phyloP scores from a whole-genome alignment of 2,329 filamentous ascomycete genomes.

The Fragosphaeria purpurea region DNA sequence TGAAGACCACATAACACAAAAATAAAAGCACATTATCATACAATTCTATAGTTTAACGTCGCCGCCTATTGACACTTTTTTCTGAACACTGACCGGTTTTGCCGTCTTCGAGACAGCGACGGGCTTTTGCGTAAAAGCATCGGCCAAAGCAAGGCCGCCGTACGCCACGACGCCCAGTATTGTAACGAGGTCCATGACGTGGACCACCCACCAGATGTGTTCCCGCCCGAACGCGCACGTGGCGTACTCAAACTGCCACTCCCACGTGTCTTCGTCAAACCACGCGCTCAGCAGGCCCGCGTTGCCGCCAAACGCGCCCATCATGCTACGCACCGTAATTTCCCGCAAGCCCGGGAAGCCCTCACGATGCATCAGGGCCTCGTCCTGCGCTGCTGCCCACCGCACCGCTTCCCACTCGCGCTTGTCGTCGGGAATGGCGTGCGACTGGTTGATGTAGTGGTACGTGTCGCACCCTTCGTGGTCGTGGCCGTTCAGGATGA shows the following conservation, averaged over 20 bases:
- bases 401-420: conserved; percentile 39
- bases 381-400: conserved; percentile 37
- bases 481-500: conserved; percentile 89
- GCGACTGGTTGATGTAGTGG: conserved; percentile 64
- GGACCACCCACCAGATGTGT: conserved; percentile 89
- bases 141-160: conserved; percentile 16
- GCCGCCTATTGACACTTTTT: too few species aligned
- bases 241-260: conserved; percentile 75
- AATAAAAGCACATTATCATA: too few species aligned
- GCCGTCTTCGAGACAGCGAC: too few species aligned
- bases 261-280: conserved; percentile 64
- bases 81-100: too few species aligned
- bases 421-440: conserved; percentile 27
- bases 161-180: conserved; percentile 19
- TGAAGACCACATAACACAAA: too few species aligned
- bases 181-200: conserved; percentile 56
- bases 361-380: conserved; percentile 29
- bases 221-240: conserved; percentile 74
- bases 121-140: conserved; percentile 3
- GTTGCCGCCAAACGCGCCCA: conserved; percentile 92
- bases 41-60: too few species aligned
- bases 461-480: conserved; percentile 88
- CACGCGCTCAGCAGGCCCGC: conserved; percentile 79
- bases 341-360: conserved; percentile 63
- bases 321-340: conserved; percentile 94